Evolutionary conservation across 805 yeast genomes (phyloP).

Genomic region (Candida maltosa): DNA sequence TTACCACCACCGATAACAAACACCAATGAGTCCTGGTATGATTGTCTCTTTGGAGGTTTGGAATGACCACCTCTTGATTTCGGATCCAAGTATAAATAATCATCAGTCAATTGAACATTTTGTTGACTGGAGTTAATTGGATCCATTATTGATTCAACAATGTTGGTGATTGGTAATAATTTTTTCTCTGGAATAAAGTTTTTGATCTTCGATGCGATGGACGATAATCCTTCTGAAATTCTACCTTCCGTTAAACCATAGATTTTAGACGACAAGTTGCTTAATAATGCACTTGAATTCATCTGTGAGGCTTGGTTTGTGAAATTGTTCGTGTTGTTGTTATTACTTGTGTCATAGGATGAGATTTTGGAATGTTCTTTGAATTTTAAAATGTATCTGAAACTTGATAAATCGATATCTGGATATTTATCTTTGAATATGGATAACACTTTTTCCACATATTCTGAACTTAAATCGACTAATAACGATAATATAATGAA

Average conservation of each 20-base stretch:
- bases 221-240: conserved; percentile 85
- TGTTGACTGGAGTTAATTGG: conserved; percentile 63
- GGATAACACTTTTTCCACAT: conserved; percentile 54
- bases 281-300: conserved; percentile 57
- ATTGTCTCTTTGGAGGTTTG: conserved; percentile 80
- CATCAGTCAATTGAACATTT: conserved; percentile 76
- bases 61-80: conserved; percentile 86
- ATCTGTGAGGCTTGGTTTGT: conserved; percentile 30
- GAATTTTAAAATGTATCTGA: conserved; percentile 72
- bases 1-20: conserved; percentile 97
- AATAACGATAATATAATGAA: conserved; percentile 72
- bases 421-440: conserved; percentile 53
- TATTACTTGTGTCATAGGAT: conserved; percentile 11
- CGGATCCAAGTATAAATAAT: conserved; percentile 88
- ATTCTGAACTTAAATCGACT: conserved; percentile 36
- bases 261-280: conserved; percentile 70
- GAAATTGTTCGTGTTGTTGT: conserved; percentile 8
- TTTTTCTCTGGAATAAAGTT: conserved; percentile 85
- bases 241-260: conserved; percentile 83
- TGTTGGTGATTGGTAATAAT: conserved; percentile 82
- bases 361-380: conserved; percentile 51
- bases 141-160: conserved; percentile 89
- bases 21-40: conserved; percentile 78
- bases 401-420: conserved; percentile 53
- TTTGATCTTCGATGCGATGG: conserved; percentile 82